Conservation (phyloP, 129 eudicot species). For the Artemisia tridentata region DNA sequence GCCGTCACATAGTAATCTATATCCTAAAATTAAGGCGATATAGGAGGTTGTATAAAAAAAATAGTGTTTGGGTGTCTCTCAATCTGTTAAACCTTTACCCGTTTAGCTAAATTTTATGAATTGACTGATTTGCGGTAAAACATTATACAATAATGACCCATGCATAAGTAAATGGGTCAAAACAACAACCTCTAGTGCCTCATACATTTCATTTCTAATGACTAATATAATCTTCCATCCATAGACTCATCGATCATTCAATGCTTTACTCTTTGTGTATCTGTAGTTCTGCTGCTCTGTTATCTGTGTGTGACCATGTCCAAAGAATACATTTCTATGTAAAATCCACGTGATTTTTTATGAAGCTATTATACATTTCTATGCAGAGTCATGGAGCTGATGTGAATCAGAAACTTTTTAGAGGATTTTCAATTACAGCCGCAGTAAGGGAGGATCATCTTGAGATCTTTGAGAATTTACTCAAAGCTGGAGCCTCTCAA, state of each 20-base stretch:
- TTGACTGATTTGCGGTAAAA: no score
- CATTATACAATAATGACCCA: no score
- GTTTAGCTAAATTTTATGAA: no score
- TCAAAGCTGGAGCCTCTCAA: constrained; percentile 85
- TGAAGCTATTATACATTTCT: no score
- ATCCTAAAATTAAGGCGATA: no score
- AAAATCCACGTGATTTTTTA: background rate
- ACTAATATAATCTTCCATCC: background rate
- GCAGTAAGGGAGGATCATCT: constrained; percentile 81
- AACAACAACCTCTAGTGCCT: background rate
- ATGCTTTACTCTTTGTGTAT: no score
- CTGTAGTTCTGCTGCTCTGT: constrained; percentile 13
- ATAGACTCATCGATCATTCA: no score
- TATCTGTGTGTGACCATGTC: constrained; percentile 16
- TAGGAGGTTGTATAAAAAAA: no score
- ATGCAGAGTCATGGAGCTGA: constrained; percentile 72
- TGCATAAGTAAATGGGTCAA: no score
- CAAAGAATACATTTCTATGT: constrained; percentile 20
- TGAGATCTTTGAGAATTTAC: constrained; percentile 74
- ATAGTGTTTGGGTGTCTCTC: no score
- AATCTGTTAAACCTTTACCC: no score
- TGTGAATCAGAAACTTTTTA: constrained; percentile 70
- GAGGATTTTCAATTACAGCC: constrained; percentile 73
- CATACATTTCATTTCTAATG: background rate
- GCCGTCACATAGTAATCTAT: no score